Evolutionary conservation across 257 asterid species (phyloP).

Genomic region (Solanum megistacrolobum): DNA sequence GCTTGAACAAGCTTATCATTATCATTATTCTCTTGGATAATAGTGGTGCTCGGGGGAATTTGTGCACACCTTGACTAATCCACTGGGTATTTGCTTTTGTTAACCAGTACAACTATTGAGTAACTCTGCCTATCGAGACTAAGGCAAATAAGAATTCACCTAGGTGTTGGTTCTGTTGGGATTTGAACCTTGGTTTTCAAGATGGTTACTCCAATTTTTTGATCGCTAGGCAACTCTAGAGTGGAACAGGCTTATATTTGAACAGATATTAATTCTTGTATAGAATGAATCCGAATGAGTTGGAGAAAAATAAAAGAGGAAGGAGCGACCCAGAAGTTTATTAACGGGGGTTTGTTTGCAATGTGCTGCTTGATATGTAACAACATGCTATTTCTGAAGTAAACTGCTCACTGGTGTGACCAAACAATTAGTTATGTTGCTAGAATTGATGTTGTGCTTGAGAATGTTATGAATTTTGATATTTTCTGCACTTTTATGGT

Average conservation of each 20-base stretch:
- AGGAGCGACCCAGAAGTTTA: not conserved
- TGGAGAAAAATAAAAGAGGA: not conserved
- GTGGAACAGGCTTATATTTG: not conserved
- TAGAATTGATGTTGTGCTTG: not conserved
- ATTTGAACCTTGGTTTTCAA: not conserved
- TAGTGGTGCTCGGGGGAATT: not conserved
- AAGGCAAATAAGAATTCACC: not conserved
- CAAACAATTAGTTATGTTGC: not conserved
- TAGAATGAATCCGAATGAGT: not conserved
- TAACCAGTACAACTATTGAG: not conserved
- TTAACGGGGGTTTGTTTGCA: not conserved
- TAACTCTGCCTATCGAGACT: not conserved
- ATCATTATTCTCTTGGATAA: not conserved
- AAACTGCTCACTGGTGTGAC: not conserved
- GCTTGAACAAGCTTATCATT: not conserved
- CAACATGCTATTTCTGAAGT: not conserved
- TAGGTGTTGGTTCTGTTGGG: not conserved
- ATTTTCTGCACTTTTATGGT: slow-evolving; percentile 14
- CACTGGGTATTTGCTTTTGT: not conserved
- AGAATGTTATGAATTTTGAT: not conserved
- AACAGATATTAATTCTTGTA: not conserved
- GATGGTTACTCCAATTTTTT: not conserved
- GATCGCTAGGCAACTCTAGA: not conserved
- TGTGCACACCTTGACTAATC: not conserved
- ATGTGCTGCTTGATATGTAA: not conserved